These are phyloP conservation scores for Gonium pectorale DNA, from an alignment of 139 green algal genomes.

Conservation along the genomic window DNA sequence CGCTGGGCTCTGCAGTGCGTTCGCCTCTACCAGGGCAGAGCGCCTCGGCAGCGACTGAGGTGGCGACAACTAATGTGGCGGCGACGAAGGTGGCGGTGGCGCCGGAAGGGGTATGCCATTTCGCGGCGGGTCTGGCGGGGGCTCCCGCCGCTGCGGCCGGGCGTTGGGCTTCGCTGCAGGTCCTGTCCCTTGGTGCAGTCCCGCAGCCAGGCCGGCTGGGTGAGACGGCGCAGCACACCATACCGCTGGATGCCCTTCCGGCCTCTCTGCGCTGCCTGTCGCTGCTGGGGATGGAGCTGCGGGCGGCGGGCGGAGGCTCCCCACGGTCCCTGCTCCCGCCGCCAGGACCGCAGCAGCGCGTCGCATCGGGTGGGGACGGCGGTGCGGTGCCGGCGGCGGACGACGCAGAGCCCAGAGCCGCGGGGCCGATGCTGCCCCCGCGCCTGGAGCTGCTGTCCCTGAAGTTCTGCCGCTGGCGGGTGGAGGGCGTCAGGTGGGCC, in stretches of 20 bases:
- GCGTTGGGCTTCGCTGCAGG: neutral
- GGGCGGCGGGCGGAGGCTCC: neutral
- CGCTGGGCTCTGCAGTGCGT: neutral
- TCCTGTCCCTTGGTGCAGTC: conserved; percentile 15
- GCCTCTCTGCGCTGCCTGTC: neutral
- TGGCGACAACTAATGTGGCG: neutral
- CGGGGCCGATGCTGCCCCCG: neutral
- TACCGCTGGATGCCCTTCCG: conserved; percentile 7
- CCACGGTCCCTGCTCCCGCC: neutral
- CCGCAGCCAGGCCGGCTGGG: neutral
- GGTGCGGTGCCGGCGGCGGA: neutral
- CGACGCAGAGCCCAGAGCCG: neutral
- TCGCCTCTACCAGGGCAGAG: too few relatives aligned
- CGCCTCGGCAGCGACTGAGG: neutral
- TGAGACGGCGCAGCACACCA: neutral
- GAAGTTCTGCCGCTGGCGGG: conserved; percentile 21
- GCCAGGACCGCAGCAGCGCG: neutral
- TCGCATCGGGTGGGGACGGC: neutral
- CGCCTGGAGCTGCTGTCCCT: conserved; percentile 21
- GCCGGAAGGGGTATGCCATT: too few relatives aligned
- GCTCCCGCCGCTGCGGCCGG: neutral
- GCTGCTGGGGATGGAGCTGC: conserved; percentile 13
- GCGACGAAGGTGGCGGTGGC: neutral
- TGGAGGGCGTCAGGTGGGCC: conserved; percentile 8
- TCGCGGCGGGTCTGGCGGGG: too few relatives aligned